These are phyloP conservation scores for Trichoderma arundinaceum DNA, from an alignment of 2,329 filamentous ascomycete genomes.

Conservation along the genomic window DNA sequence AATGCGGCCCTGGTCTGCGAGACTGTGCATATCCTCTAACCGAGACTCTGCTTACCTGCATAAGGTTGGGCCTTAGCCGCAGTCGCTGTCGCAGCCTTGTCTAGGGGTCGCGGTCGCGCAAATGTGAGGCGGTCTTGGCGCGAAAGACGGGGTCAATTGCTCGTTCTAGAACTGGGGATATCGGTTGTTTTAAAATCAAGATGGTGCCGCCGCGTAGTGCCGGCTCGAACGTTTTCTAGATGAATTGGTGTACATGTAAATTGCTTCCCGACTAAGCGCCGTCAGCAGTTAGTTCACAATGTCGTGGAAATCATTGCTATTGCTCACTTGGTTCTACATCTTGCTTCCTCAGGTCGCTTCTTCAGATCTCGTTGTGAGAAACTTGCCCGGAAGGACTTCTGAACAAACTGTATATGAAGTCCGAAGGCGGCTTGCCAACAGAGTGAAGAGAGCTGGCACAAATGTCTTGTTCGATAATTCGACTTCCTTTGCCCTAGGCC, in stretches of 20 bases:
- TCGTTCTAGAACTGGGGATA: neutral
- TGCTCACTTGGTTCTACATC: constrained; percentile 7
- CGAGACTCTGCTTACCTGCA: neutral
- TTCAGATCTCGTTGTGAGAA: constrained; percentile 31
- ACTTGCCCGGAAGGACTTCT: constrained; percentile 27
- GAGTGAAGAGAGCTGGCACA: constrained; percentile 19
- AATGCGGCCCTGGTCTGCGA: neutral
- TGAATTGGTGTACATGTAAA: too few species aligned
- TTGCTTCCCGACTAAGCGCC: neutral
- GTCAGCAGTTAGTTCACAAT: constrained; percentile 4
- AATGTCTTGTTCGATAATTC: constrained; percentile 33
- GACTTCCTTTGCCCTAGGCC: constrained; percentile 22
- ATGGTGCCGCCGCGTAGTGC: neutral
- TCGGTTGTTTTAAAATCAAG: constrained; percentile 1
- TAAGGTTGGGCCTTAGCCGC: constrained; percentile 4
- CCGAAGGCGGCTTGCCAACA: constrained; percentile 27
- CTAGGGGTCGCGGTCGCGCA: neutral
- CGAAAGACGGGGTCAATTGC: neutral
- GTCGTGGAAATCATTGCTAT: constrained; percentile 7
- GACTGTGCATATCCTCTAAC: constrained; percentile 8
- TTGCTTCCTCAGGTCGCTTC: constrained; percentile 10
- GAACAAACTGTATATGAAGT: constrained; percentile 31
- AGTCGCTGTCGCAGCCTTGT: constrained; percentile 18
- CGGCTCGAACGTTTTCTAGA: neutral
- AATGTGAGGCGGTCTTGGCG: constrained; percentile 10